Evolutionary conservation across 2,329 filamentous ascomycete species (phyloP), one percentile per base, ranked within the genome.

Genomic region (Ophiostoma perfectum): DNA sequence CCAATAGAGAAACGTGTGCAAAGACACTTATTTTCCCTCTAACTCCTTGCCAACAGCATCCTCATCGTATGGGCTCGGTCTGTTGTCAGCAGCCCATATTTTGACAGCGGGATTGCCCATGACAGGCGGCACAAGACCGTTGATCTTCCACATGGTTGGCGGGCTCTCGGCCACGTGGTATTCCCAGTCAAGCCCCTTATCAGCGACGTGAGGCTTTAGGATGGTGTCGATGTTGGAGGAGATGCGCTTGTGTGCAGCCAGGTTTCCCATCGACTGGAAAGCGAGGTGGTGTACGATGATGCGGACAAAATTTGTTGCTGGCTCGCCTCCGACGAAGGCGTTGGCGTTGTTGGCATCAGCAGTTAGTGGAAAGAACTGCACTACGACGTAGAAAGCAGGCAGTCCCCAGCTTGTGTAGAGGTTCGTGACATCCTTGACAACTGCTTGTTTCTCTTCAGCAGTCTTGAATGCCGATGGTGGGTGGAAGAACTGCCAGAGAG

Each of bases 141-240:
- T 76, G 12, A 81, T 73, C 72, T 78, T 80, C 81, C 81, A 82
- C 66, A 82, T 67, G 60, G 75, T 74, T 18, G 79, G 72, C n/a
- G 77, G 76, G 42, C 78, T 81, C 73, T 83, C 80, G 9, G 76
- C 74, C 41, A 81, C 72, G 66, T 78, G 76, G 69, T 77, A 80
- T 73, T 83, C 81, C 76, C 76, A 81, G 68, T 80, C 78, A 62
- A 78, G 81, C 0, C 79, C 80, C 68, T 77, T 77, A 44, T 80
- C 80, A 1, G 72, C 74, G 0, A 82, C 72, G 65, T 78, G 75
- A 18, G 79, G 79, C 70, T 78, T 78, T n/a, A 82, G 62, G 0
- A 73, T 68, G 1, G 64, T 39, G 38, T 81, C 77, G 0, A 81
- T 49, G 14, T 7, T 3, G 9, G n/a, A 63, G 1, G 67, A 36